These are phyloP conservation scores for Orbilia ellipsospora DNA, from an alignment of 2,329 filamentous ascomycete genomes.

Conservation along the genomic window DNA sequence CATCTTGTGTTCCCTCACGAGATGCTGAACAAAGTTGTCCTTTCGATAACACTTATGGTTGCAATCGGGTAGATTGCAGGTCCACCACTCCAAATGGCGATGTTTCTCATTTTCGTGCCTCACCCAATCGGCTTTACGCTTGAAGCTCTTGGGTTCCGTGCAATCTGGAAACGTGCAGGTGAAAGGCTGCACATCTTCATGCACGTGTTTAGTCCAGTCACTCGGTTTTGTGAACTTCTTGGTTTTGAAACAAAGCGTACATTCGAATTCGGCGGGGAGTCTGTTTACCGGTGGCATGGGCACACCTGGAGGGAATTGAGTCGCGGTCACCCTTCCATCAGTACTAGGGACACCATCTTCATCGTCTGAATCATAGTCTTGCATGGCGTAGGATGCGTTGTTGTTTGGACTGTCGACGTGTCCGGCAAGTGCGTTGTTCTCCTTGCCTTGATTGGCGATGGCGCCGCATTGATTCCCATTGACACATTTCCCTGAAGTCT, in stretches of 20 bases:
- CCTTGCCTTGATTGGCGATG: conserved; percentile 55
- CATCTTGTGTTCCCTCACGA: conserved; percentile 90
- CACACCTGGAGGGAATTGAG: conserved; percentile 83
- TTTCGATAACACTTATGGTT: conserved; percentile 84
- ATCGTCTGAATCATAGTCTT: conserved; percentile 67
- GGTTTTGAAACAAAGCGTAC: conserved; percentile 82
- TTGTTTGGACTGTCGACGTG: conserved; percentile 67
- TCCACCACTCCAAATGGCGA: conserved; percentile 90
- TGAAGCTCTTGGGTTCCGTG: conserved; percentile 88
- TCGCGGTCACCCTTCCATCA: conserved; percentile 74
- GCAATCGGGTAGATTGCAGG: conserved; percentile 83
- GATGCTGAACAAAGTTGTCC: conserved; percentile 92
- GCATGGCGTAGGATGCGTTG: conserved; percentile 62
- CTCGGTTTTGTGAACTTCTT: conserved; percentile 92
- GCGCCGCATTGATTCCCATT: conserved; percentile 60
- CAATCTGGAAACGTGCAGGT: conserved; percentile 90
- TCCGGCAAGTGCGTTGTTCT: conserved; percentile 48
- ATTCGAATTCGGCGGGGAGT: conserved; percentile 89
- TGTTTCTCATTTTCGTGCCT: conserved; percentile 93
- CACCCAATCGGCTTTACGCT: conserved; percentile 93
- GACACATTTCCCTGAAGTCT: conserved; percentile 61
- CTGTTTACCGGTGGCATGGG: conserved; percentile 80
- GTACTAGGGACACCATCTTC: conserved; percentile 68
- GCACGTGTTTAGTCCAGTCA: conserved; percentile 96
- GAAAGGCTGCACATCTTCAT: conserved; percentile 92